A percentile compares a stretch with the other conserved stretches of the same genome.
phyloP scores from a whole-genome alignment of 768 basidiomycete species.

The Amanita polypyramis region DNA sequence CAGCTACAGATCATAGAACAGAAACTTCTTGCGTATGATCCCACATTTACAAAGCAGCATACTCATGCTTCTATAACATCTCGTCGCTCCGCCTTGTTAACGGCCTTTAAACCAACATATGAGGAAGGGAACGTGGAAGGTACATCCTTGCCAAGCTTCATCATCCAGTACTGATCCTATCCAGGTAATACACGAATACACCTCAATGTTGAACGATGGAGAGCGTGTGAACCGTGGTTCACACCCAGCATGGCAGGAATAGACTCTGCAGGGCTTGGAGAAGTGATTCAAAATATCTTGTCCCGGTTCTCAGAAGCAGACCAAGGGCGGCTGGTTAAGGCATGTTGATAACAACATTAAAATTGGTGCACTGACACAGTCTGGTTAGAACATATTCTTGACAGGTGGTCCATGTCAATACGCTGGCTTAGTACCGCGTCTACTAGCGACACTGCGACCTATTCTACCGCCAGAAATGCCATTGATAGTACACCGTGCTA shows the following conservation, averaged over 20 bases:
- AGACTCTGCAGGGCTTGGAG: conserved; percentile 91
- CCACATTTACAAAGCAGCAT: conserved; percentile 68
- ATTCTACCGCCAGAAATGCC: conserved; percentile 77
- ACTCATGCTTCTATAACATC: conserved; percentile 74
- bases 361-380: background rate
- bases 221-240: conserved; percentile 89
- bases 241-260: conserved; percentile 90
- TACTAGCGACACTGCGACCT: conserved; percentile 70
- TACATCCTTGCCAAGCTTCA: conserved; percentile 11
- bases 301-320: conserved; percentile 58
- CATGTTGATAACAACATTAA: conserved; percentile 20
- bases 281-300: conserved; percentile 80
- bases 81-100: conserved; percentile 75
- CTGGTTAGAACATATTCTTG: conserved; percentile 71
- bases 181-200: conserved; percentile 69
- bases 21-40: conserved; percentile 76
- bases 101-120: conserved; percentile 75
- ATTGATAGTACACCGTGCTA: conserved; percentile 52
- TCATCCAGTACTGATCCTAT: background rate
- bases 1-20: conserved; percentile 68
- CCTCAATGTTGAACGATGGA: conserved; percentile 81
- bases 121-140: conserved; percentile 67
- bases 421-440: conserved; percentile 54
- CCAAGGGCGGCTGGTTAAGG: conserved; percentile 66
- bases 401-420: conserved; percentile 77